Base-by-base conservation (phyloP, 2,329 filamentous ascomycete species). In the Aspergillus sergii region DNA sequence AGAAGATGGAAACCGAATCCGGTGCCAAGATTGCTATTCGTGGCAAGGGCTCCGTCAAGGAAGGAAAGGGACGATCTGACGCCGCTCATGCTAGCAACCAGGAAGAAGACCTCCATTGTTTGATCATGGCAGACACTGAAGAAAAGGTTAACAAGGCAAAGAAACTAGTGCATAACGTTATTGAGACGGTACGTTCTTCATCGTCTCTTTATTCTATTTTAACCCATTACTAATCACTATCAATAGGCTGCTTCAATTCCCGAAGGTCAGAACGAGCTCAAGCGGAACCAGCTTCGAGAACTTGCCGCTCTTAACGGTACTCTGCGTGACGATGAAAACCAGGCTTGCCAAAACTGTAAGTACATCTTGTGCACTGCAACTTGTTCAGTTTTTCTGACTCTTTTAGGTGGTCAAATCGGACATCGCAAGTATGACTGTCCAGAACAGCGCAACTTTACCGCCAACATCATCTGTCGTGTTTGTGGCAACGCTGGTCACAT, bases 141-240 rank as follows among this genome's bases (percentile, higher is more conserved):
- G 95, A 99, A 67, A 99, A 99, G 84, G 94, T 99, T 78, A 96
- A 96, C 84, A 99, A 98, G 82, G 95, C 95, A 69, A 99, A 98
- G 85, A 93, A 96, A 81, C 82, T 98, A 66, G 97, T 99, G 68
- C 94, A 99, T 81, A 97, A 98, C 71, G 91, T 99, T 75, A 98
- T 99, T 76, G 95, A 99, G 81, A 99, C 95, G 64, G 94, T 96
- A 85, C 83, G 91, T 87, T 51, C n/a, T 36, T 26, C 1, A 32
- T 10, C 21, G 45, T 7, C 14, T n/a, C 12, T 48, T 54, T 19
- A 12, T 21, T 54, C 19, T 10, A 36, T 28, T 6, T 23, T 10
- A 12, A 28, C 5, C 10, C 8, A 34, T 53, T 55, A 57, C 71
- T 81, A 72, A 83, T 39, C 1, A 65, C 57, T 28, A 39, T 64